Base-by-base conservation (phyloP, 495 filamentous ascomycete species). In the Xylaria telfairii region DNA sequence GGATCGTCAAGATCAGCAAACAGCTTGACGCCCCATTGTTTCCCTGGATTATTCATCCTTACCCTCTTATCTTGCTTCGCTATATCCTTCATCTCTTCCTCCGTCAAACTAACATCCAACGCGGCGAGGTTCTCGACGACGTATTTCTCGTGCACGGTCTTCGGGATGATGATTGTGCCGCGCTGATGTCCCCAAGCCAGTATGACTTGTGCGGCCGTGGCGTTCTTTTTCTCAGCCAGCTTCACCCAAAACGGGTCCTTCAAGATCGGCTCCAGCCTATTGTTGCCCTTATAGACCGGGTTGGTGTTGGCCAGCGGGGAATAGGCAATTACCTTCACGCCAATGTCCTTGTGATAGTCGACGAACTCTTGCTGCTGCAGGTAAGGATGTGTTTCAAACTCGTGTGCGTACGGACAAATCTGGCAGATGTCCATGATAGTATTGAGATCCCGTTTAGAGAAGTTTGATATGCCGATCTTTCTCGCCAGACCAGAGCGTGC, bases 281-380 rank as follows among this genome's bases (percentile, higher is more conserved):
- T 75, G 30, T 82, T 76, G 13, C 24, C 65, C 21, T 67, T 57
- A 73, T 93, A 94, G 26, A 87, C 81, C 59, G 85, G 81, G 74
- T 93, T 93, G 77, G 89, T 88, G 76, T 94, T 93, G 44, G 90
- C 92, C 39, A 93, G 90, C 0, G 90, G 90, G 19, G 87, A 90
- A 77, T 92, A 92, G 32, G 89, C 87, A 47, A 86, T 88, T 41
- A 92, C 79, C 71, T 89, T 88, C 66, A 92, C 90, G 12, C 85
- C 86, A 60, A 86, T 83, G 6, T 75, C 72, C 65, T 82, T 82
- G 72, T 89, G 86, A 73, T 77, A 92, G n/a, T 87, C 79, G 30
- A 77, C 76, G 69, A 92, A 91, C 0, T 81, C 81, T 21, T 78
- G 78, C 75, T 92, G 89, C 77, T 91, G 89, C 42, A 92, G 78